Percentiles rank a stretch among this genome's conserved stretches.
phyloP scores from a whole-genome alignment of 192 early-diverging fungal genomes.

The Coemansia sp. region DNA sequence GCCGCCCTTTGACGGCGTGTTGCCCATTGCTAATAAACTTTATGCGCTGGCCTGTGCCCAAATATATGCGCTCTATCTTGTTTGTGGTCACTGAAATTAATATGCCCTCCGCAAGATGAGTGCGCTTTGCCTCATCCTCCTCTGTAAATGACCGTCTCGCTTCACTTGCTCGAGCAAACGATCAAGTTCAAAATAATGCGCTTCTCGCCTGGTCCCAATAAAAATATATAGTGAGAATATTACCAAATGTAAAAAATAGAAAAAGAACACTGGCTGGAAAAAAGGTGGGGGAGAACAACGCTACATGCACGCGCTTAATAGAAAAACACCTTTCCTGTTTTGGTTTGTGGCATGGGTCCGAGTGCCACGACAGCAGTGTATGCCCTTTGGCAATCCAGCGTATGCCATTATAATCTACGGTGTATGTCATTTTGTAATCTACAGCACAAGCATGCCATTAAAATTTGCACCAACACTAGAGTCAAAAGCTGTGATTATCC shows the following conservation, averaged over 20 bases:
- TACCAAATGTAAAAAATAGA: neutral
- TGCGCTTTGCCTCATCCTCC: neutral
- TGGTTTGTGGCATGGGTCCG: too few species aligned
- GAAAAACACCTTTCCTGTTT: neutral
- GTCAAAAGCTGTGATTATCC: too few species aligned
- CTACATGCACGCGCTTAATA: neutral
- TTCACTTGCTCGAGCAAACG: too few species aligned
- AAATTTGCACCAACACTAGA: too few species aligned
- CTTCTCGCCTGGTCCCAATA: too few species aligned
- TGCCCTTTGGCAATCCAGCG: too few species aligned
- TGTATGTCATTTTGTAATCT: too few species aligned
- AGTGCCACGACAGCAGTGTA: too few species aligned
- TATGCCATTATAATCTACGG: too few species aligned
- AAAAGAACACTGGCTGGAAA: neutral
- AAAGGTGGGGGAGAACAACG: neutral
- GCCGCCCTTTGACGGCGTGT: slow-evolving; percentile 43
- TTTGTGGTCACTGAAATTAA: neutral
- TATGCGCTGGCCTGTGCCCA: neutral
- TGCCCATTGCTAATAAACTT: slow-evolving; percentile 29
- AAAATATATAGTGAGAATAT: too few species aligned
- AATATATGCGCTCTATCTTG: neutral
- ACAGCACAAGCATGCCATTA: too few species aligned
- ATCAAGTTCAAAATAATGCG: too few species aligned
- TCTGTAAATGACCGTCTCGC: neutral
- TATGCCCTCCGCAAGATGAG: neutral